Base-by-base conservation (phyloP, 2,329 filamentous ascomycete genomes). In the Penicillium sp. region DNA sequence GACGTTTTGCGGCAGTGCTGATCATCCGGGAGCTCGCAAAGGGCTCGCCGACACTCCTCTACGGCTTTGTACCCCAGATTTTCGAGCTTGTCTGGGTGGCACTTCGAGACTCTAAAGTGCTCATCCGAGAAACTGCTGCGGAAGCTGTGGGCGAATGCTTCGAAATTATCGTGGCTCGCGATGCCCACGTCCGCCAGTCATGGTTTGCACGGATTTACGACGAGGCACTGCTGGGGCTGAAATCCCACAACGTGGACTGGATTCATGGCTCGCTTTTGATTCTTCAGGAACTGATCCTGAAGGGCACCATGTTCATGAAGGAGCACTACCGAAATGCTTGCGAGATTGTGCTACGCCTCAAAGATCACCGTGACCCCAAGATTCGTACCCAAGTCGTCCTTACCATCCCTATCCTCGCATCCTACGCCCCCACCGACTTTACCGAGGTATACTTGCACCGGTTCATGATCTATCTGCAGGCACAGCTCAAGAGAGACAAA, bases 271-370 rank as follows among this genome's bases (percentile, higher is more conserved):
- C 91, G 1, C 77, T 98, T 32, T 77, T 98, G 16, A 89, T 94
- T 1, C 78, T 97, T 60, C 94, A 91, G 67, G 91, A 97, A 70
- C 79, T 98, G 39, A 81, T 98, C 14, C 82, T 93, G 53, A 91
- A 95, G 66, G 93, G 93, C 43, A 90, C 89, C 59, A 98, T 98
- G 91, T 98, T 95, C 69, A 97, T 98, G 93, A 89, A 95, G 61
- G 87, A 90, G 31, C 83, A 90, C 64, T 98, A 97, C 68, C 82
- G 85, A 48, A 88, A 95, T 58, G 85, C 89, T 9, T 97, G 91
- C 66, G 93, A 98, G 52, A 90, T 93, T 53, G 87, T 96, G 28
- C 84, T 91, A 55, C 86, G 87, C 51, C 87, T 95, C 67, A 95
- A 95, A 68, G 93, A 98, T 58, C 89, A 97, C 59, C 82, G 88